Evolutionary conservation across 495 filamentous ascomycete genomes (phyloP), one percentile per base, ranked within the genome.

Genomic region (Cercophora scortea): DNA sequence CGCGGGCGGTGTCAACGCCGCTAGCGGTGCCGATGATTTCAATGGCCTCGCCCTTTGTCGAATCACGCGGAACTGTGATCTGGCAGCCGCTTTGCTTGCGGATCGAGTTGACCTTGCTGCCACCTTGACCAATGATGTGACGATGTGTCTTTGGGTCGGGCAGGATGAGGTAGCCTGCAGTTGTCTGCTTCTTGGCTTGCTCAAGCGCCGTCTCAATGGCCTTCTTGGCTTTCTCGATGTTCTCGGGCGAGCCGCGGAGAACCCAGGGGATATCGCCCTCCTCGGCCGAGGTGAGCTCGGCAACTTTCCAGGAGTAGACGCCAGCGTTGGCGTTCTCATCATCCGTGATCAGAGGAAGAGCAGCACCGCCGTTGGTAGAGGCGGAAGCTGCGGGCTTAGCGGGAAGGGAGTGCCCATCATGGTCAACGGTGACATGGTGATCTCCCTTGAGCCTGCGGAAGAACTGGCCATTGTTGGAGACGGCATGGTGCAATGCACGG

Each of bases 221-320:
- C n/a, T 80, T 75, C 64, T 85, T 87, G 35, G 89, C 93, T 67
- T 87, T 87, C 49, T 80, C 76, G 38, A 96, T 73, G 53, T 82
- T 86, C 48, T 95, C 87, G 0, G 80, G 72, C 16, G 77, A 75
- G 15, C 93, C 94, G 49, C 80, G 84, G 10, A 99, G 79, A 39
- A 94, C 80, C 93, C 93, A 99, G 11, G 94, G 89, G 58, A 96
- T 95, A 15, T 88, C 83, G 32, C 80, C 86, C 35, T 86, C 79
- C 49, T 88, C 79, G 18, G 67, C 64, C 11, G 70, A 71, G 10
- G 70, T 67, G 49, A 71, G 73, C 60, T 90, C 82, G 44, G 91
- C 74, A 7, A 90, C 66, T 51, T 87, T 87, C 88, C 89, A 98
- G 1, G 83, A 87, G 72, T 93, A 83, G 32, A 72, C 77, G 35